Evolutionary conservation across 177 flowering plant species (phyloP).

Genomic region (Vitis hybrid): DNA sequence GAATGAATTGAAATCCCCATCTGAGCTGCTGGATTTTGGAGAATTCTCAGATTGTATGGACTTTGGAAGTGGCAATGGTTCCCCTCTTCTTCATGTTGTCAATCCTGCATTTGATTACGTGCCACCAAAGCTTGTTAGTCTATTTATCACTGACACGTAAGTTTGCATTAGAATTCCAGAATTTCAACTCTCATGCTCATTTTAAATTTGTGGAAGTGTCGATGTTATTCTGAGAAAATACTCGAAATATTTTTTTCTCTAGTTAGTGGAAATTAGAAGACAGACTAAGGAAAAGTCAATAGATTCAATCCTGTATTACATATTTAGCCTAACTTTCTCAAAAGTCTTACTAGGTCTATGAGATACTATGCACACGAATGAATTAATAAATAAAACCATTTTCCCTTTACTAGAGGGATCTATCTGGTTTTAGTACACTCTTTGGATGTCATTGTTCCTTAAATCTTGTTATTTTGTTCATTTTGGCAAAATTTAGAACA

Average conservation of each 20-base stretch:
- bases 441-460: too few species aligned
- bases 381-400: too few species aligned
- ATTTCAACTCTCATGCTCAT: not conserved
- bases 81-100: conserved; percentile 90
- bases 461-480: too few species aligned
- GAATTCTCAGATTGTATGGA: conserved; percentile 98
- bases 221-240: not conserved
- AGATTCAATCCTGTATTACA: too few species aligned
- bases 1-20: conserved; percentile 94
- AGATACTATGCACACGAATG: too few species aligned
- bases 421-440: too few species aligned
- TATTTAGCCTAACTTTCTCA: not conserved
- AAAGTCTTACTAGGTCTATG: not conserved
- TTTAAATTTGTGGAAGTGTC: not conserved
- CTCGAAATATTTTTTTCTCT: not conserved
- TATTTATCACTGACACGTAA: conserved; percentile 98
- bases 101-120: conserved; percentile 98
- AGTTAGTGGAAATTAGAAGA: not conserved
- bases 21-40: conserved; percentile 96
- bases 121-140: conserved; percentile 96
- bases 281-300: not conserved
- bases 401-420: too few species aligned
- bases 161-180: conserved; percentile 21
- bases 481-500: too few species aligned
- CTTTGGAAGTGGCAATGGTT: conserved; percentile 70